Percentiles rank a stretch among this genome's conserved stretches.
Evolutionary conservation across 345 rosid species (phyloP).

Genomic region (Stellera chamaejasme): DNA sequence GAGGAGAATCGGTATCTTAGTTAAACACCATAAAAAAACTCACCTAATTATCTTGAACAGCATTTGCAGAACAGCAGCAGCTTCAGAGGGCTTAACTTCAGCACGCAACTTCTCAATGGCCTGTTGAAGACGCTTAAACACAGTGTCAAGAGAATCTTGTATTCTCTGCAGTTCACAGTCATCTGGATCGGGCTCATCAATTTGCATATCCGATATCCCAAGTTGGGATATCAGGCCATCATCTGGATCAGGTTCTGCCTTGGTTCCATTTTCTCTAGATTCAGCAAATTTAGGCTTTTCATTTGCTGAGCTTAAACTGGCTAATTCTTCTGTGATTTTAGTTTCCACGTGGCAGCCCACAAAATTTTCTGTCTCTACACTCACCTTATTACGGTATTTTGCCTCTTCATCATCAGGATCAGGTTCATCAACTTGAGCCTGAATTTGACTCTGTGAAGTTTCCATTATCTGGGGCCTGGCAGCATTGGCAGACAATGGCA

Average conservation of each 20-base stretch:
- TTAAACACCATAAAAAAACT: background rate
- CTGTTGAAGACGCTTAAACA: slow-evolving; percentile 56
- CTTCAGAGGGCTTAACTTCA: slow-evolving; percentile 48
- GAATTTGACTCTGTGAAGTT: slow-evolving; percentile 10
- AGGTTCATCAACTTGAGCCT: slow-evolving; percentile 34
- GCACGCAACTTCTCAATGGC: slow-evolving; percentile 47
- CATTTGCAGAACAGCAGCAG: slow-evolving; percentile 39
- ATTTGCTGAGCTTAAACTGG: slow-evolving; percentile 9
- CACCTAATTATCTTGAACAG: slow-evolving; percentile 74
- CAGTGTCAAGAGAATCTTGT: slow-evolving; percentile 56
- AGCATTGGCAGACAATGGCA: slow-evolving; percentile 6
- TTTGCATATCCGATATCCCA: slow-evolving; percentile 30
- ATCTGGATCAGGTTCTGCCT: slow-evolving; percentile 32
- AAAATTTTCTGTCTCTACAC: slow-evolving; percentile 14
- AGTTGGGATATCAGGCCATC: slow-evolving; percentile 15
- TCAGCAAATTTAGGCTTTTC: slow-evolving; percentile 23
- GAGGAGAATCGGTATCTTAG: slow-evolving; percentile 4
- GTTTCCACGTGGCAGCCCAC: slow-evolving; percentile 7
- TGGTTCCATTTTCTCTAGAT: slow-evolving; percentile 13
- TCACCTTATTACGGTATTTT: slow-evolving; percentile 5
- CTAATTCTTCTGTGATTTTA: slow-evolving; percentile 17
- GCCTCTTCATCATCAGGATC: slow-evolving; percentile 49
- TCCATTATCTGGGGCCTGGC: slow-evolving; percentile 16
- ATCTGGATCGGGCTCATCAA: slow-evolving; percentile 72
- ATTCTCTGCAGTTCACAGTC: slow-evolving; percentile 69